A percentile compares a stretch with the other conserved stretches of the same genome.
Evolutionary conservation across 2,329 filamentous ascomycete genomes (phyloP).

Genomic region (Cladophialophora bantiana): DNA sequence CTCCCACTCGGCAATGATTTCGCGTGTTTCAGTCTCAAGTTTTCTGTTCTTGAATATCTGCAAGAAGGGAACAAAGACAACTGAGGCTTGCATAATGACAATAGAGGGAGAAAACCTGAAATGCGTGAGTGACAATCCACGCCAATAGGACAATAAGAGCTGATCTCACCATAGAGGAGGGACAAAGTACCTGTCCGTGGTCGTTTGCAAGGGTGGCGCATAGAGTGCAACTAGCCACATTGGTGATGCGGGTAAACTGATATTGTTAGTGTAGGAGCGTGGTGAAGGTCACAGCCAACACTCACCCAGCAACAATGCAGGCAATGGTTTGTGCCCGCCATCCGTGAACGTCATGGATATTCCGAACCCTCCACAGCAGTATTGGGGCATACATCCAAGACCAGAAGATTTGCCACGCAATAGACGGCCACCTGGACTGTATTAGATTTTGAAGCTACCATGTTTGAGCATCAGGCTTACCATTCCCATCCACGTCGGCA

Average conservation of each 20-base stretch:
- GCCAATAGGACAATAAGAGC: conserved; percentile 1
- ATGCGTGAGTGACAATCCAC: conserved; percentile 18
- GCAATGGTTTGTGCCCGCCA: conserved; percentile 70
- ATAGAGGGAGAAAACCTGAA: conserved; percentile 64
- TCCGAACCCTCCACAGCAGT: conserved; percentile 67
- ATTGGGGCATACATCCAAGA: conserved; percentile 67
- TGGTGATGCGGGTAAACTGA: conserved; percentile 68
- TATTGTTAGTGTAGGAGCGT: conserved; percentile 16
- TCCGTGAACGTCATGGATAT: conserved; percentile 69
- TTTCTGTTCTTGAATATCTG: conserved; percentile 56
- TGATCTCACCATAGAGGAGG: conserved; percentile 65
- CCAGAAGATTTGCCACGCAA: conserved; percentile 71
- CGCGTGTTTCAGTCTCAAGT: conserved; percentile 47
- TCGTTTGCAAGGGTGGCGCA: conserved; percentile 50
- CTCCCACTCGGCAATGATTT: conserved; percentile 51
- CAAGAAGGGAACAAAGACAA: conserved; percentile 68
- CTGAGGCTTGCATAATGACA: conserved; percentile 68
- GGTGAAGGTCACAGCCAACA: background rate
- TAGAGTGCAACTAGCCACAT: conserved; percentile 69
- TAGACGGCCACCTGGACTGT: conserved; percentile 62
- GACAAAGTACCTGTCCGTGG: conserved; percentile 63
- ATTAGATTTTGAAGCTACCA: conserved; percentile 24
- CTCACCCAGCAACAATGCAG: conserved; percentile 54
- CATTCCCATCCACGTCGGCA: conserved; percentile 69
- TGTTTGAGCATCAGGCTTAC: conserved; percentile 46